phyloP scores from a whole-genome alignment of 2,329 filamentous ascomycete species.

The Colletotrichum filicis region DNA sequence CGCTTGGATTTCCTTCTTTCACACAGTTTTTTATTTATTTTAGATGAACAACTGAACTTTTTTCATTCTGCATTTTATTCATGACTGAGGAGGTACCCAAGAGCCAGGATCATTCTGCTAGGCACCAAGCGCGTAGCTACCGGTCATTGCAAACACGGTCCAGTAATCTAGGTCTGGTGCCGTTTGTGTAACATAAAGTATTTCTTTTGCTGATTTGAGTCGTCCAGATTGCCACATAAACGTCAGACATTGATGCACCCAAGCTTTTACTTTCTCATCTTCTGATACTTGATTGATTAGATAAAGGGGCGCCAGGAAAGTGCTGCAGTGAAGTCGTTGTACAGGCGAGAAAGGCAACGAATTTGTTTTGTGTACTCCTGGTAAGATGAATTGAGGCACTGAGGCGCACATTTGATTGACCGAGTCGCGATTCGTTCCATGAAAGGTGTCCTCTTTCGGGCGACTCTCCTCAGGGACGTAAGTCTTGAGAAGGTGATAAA shows the following conservation, averaged over 20 bases:
- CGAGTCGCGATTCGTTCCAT: not conserved
- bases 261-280: conserved; percentile 13
- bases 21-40: too few species aligned
- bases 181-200: conserved; percentile 27
- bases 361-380: conserved; percentile 8
- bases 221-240: conserved; percentile 36
- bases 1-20: too few species aligned
- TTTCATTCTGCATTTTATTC: too few species aligned
- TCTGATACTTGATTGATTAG: conserved; percentile 31
- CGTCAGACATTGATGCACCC: conserved; percentile 32
- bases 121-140: conserved; percentile 41
- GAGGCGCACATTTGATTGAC: conserved; percentile 33
- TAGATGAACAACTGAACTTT: too few species aligned
- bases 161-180: conserved; percentile 34
- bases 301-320: conserved; percentile 37
- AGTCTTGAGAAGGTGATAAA: conserved; percentile 26
- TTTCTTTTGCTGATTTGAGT: conserved; percentile 30
- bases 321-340: conserved; percentile 37
- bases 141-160: conserved; percentile 39
- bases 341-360: conserved; percentile 33
- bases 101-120: not conserved
- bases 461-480: not conserved
- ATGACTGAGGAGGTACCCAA: too few species aligned
- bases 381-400: conserved; percentile 36
- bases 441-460: not conserved